Conservation (phyloP, 2,329 filamentous ascomycete species). For the Pseudopithomyces chartarum region DNA sequence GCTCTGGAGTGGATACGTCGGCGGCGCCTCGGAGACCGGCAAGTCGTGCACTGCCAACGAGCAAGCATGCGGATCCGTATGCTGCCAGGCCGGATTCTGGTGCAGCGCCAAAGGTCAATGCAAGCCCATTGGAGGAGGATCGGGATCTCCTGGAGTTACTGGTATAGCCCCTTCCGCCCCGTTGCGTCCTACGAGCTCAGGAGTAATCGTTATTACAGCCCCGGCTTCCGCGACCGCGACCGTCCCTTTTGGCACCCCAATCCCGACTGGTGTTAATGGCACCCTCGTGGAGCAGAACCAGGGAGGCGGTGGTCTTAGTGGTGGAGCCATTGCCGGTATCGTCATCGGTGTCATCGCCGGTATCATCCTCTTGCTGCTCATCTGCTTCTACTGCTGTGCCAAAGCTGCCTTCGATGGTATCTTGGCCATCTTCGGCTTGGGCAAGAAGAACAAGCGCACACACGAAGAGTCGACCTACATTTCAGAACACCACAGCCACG, state of each 20-base stretch:
- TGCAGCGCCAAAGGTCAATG: conserved; percentile 65
- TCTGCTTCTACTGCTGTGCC: conserved; percentile 74
- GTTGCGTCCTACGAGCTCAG: conserved; percentile 57
- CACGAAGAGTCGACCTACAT: conserved; percentile 66
- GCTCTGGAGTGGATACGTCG: conserved; percentile 53
- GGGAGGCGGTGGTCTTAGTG: conserved; percentile 58
- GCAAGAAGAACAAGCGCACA: conserved; percentile 55
- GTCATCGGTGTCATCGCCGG: conserved; percentile 75
- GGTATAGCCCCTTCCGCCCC: conserved; percentile 55
- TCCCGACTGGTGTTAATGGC: conserved; percentile 57
- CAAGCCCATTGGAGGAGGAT: conserved; percentile 58
- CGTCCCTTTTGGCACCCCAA: conserved; percentile 56
- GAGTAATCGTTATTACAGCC: conserved; percentile 56
- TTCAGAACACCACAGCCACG: conserved; percentile 68
- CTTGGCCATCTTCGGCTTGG: conserved; percentile 65
- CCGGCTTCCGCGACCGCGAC: conserved; percentile 54
- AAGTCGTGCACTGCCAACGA: conserved; percentile 14
- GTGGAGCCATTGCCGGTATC: conserved; percentile 79
- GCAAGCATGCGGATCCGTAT: conserved; percentile 59
- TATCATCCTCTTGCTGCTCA: conserved; percentile 67
- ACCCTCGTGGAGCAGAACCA: conserved; percentile 36
- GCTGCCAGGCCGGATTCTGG: conserved; percentile 72
- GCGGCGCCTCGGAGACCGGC: neutral
- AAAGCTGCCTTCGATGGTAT: conserved; percentile 61
- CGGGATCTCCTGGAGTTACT: conserved; percentile 45